These are phyloP conservation scores for Cinchona pubescens DNA, from an alignment of 257 asterid genomes.

Conservation along the genomic window DNA sequence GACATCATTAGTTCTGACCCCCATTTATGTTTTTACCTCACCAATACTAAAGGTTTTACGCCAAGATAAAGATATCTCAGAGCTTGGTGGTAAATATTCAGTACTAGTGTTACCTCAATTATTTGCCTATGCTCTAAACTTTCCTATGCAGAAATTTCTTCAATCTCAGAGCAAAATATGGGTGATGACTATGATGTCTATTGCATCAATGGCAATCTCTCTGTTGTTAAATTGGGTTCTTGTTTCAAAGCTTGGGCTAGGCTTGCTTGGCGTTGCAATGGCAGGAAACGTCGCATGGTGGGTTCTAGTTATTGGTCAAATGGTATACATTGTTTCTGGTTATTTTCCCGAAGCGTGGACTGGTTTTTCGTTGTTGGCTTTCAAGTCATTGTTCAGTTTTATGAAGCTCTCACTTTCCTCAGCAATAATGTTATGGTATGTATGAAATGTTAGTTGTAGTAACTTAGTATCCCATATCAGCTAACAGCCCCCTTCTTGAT, in stretches of 20 bases:
- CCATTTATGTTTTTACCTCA: slow-evolving; percentile 18
- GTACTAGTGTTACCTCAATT: slow-evolving; percentile 23
- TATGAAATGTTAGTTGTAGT: background rate
- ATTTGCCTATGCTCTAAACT: slow-evolving; percentile 25
- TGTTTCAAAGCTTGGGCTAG: slow-evolving; percentile 22
- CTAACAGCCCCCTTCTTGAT: too few relatives aligned
- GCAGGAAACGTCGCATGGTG: slow-evolving; percentile 28
- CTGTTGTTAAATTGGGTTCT: slow-evolving; percentile 29
- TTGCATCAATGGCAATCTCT: slow-evolving; percentile 17
- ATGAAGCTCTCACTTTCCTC: slow-evolving; percentile 36
- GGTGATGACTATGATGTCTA: slow-evolving; percentile 28
- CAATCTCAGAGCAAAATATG: slow-evolving; percentile 34
- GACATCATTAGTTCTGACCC: slow-evolving; percentile 17
- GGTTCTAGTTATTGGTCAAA: slow-evolving; percentile 20
- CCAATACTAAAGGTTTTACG: slow-evolving; percentile 15
- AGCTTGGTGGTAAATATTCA: slow-evolving; percentile 30
- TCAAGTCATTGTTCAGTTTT: slow-evolving; percentile 22
- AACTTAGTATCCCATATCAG: background rate
- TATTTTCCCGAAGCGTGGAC: slow-evolving; percentile 31
- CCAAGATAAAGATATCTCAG: slow-evolving; percentile 22
- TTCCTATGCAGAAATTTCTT: slow-evolving; percentile 34
- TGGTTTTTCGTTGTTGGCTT: slow-evolving; percentile 35
- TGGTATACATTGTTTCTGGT: slow-evolving; percentile 25
- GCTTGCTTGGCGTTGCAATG: slow-evolving; percentile 29
- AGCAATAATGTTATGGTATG: slow-evolving; percentile 37